phyloP scores from a whole-genome alignment of 1,139 yeast species.

The Sugiyamaella castrensis region DNA sequence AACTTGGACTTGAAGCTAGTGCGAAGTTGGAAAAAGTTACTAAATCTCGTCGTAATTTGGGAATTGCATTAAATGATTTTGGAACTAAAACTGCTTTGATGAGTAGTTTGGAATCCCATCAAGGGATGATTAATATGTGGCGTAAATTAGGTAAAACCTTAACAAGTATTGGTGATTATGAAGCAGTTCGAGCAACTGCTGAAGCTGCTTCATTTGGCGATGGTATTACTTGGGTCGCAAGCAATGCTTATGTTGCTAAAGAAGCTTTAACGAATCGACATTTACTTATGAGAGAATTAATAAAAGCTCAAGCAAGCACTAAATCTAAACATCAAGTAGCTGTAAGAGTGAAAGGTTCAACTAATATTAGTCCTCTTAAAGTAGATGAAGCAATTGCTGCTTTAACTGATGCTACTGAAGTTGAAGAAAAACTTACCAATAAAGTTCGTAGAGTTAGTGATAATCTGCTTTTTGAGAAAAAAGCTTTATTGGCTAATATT shows the following conservation, averaged over 20 bases:
- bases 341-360: constrained; percentile 66
- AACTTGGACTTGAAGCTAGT: constrained; percentile 55
- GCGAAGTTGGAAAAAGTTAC: constrained; percentile 54
- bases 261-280: constrained; percentile 93
- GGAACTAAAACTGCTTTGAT: constrained; percentile 55
- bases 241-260: constrained; percentile 82
- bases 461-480: constrained; percentile 75
- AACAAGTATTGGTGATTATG: constrained; percentile 70
- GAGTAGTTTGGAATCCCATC: constrained; percentile 50
- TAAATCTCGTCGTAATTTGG: constrained; percentile 54
- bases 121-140: constrained; percentile 85
- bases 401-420: constrained; percentile 74
- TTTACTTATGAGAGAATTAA: constrained; percentile 80
- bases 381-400: constrained; percentile 87
- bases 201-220: constrained; percentile 79
- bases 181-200: constrained; percentile 67
- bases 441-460: constrained; percentile 81
- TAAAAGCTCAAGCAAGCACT: constrained; percentile 74
- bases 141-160: constrained; percentile 68
- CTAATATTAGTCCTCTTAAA: constrained; percentile 78
- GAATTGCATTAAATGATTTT: constrained; percentile 59
- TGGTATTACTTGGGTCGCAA: constrained; percentile 58
- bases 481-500: constrained; percentile 53
- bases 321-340: constrained; percentile 70
- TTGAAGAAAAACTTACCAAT: constrained; percentile 68